Conservation (phyloP, 2,329 filamentous ascomycete species). For the Nigrospora osmanthi region DNA sequence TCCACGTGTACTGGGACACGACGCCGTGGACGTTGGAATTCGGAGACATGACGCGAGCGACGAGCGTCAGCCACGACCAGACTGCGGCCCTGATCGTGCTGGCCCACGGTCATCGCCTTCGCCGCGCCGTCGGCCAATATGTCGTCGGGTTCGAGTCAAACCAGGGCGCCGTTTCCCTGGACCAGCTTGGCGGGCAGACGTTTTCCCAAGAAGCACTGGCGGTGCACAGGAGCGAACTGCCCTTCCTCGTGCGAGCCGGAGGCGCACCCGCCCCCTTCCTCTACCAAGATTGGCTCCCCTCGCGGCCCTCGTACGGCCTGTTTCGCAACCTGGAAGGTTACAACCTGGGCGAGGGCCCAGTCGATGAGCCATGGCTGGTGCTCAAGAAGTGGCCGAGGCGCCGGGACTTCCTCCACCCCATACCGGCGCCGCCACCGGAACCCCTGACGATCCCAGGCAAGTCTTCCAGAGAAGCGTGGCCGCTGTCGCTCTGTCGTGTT, state of each 20-base stretch:
- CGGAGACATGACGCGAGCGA: constrained; percentile 4
- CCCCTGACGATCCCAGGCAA: constrained; percentile 22
- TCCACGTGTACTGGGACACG: constrained; percentile 32
- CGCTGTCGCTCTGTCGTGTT: constrained; percentile 36
- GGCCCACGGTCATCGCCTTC: constrained; percentile 40
- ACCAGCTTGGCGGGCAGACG: constrained; percentile 10
- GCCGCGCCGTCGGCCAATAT: constrained; percentile 27
- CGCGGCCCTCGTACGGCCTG: constrained; percentile 32
- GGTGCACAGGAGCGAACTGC: constrained; percentile 12
- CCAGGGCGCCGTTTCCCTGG: constrained; percentile 10
- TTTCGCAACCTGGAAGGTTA: constrained; percentile 21
- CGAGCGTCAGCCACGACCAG: constrained; percentile 27
- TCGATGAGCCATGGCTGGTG: constrained; percentile 40
- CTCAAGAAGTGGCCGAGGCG: constrained; percentile 44
- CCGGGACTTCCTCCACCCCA: constrained; percentile 49
- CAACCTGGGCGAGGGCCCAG: constrained; percentile 27
- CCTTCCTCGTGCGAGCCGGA: constrained; percentile 32
- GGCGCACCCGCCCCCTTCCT: constrained; percentile 26
- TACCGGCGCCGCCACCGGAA: constrained; percentile 2
- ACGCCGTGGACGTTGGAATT: constrained; percentile 29
- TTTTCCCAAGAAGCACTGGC: constrained; percentile 7
- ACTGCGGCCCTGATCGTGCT: constrained; percentile 35
- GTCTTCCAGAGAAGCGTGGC: constrained; percentile 35
- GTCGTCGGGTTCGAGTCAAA: constrained; percentile 32
- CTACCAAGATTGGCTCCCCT: constrained; percentile 30